phyloP scores from a whole-genome alignment of 805 yeast genomes.

The Hanseniaspora pseudoguilliermondii region DNA sequence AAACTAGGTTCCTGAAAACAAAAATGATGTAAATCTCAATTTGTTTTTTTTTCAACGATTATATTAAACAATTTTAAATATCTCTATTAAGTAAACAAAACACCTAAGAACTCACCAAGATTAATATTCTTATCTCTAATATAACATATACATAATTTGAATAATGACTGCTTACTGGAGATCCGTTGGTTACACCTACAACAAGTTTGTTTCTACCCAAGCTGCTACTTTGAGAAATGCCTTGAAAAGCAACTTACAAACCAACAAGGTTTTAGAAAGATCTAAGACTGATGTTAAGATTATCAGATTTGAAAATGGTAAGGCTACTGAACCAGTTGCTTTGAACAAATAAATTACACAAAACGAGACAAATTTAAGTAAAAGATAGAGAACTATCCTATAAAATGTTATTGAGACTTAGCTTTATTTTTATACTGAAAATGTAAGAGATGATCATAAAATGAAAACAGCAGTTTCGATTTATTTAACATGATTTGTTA shows the following conservation, averaged over 20 bases:
- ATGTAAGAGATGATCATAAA: too few relatives aligned
- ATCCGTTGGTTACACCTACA: slow-evolving; percentile 58
- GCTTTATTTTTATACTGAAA: too few relatives aligned
- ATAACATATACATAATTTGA: background rate
- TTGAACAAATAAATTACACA: slow-evolving; percentile 21
- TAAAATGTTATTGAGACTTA: too few relatives aligned
- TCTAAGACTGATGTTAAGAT: slow-evolving; percentile 61
- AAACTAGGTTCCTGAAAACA: background rate
- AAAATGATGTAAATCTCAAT: background rate
- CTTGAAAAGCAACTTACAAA: slow-evolving; percentile 74
- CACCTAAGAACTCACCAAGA: background rate
- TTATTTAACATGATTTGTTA: too few relatives aligned
- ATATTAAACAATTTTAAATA: background rate
- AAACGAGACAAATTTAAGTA: background rate
- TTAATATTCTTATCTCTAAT: background rate
- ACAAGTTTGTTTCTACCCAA: slow-evolving; percentile 81
- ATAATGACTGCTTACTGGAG: slow-evolving; percentile 47
- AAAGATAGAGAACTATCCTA: background rate
- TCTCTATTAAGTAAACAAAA: background rate
- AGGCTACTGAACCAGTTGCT: slow-evolving; percentile 28
- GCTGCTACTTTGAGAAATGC: slow-evolving; percentile 81
- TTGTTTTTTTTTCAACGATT: background rate
- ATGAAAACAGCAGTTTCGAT: too few relatives aligned
- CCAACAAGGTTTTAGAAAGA: slow-evolving; percentile 55
- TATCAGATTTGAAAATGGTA: slow-evolving; percentile 58